Evolutionary conservation across 1,284 basidiomycete species (phyloP), one percentile per base, ranked within the genome.

Genomic region (Baeospora myosura): DNA sequence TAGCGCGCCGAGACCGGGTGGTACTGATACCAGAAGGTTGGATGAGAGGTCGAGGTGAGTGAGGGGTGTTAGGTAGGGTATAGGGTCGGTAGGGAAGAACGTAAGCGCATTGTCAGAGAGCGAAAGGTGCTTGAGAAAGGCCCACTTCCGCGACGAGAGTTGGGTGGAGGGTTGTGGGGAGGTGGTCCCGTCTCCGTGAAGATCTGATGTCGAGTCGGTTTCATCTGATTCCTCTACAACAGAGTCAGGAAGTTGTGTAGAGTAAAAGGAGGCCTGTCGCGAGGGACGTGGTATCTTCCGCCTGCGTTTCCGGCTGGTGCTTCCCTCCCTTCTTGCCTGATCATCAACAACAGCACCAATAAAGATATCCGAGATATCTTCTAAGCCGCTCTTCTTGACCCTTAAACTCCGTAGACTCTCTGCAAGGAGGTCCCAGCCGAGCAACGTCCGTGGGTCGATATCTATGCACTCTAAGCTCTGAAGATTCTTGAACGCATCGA

Each of bases 41-140:
- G 86, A 85, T 18, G 90, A 93, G 20, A 94, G 72, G 60, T 94
- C 92, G 48, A 96, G 81, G 57, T 94, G 87, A 0, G 86, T 88
- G 30, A 98, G 65, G 10, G 81, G 77, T 17, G 78, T 76, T 38
- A 94, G 75, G 51, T 78, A 73, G 1, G 79, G 74, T 28, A 95
- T 75, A 1, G 85, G 72, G 11, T 86, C 71, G 14, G 76, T 61
- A 16, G 90, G 83, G 43, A 95, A 65, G 61, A 88, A 91, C 4
- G 91, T 91, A 45, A 95, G 71, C 10, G 78, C 72, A 56, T 93
- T 94, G 59, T 88, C 81, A 18, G 86, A 66, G 3, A 95, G 71
- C n/a, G 75, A 86, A 7, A 94, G 71, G 53, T 86, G 74, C 52
- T 79, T 81, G 14, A 95, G 69, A 47, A 78, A 79, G 12, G 80